Evolutionary conservation across 495 filamentous ascomycete genomes (phyloP), one percentile per base, ranked within the genome.

Genomic region (Trichocladium antarcticum): DNA sequence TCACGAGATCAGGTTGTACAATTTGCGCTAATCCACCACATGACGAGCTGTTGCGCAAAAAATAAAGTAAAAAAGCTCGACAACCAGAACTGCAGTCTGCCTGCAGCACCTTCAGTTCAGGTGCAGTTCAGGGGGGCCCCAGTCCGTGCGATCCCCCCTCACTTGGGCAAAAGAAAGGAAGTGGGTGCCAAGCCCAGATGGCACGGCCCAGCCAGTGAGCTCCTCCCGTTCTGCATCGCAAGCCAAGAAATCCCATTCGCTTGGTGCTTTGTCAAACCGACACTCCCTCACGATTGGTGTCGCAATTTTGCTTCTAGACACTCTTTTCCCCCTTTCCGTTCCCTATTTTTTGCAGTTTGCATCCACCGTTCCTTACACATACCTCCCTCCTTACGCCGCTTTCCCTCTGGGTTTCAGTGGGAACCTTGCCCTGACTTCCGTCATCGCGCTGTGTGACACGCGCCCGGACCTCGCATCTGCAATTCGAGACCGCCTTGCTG

Each of bases 381-480:
- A 6, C 10, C 36, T 37, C 5, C 5, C 35, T 50, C 21, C 32
- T 45, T 28, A 37, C 31, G 37, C 34, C 34, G 31, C 44, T 35
- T 40, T 35, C 17, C 17, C 20, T 45, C 47, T n/a, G n/a, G n/a
- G n/a, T 22, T 16, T 14, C 35, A 35, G 49, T 51, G 42, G n/a
- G 9, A 5, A 17, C 16, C 1, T 16, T 20, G 17, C 10, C 21
- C 11, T 24, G 2, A 14, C 7, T 19, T 20, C 44, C 15, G 21
- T 19, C 22, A 9, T 36, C 36, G 11, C 5, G 27, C 22, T 27
- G 39, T 27, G 39, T 37, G 43, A 54, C 56, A 8, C 24, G 60
- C 57, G 60, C 60, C 55, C 51, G 50, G 60, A 54, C 60, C 52
- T 39, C 54, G 28, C 34, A 17, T 10, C 48, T 15, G 24, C 8